Conservation (phyloP, 148 eudicot genomes). For the Nepenthes gracilis region DNA sequence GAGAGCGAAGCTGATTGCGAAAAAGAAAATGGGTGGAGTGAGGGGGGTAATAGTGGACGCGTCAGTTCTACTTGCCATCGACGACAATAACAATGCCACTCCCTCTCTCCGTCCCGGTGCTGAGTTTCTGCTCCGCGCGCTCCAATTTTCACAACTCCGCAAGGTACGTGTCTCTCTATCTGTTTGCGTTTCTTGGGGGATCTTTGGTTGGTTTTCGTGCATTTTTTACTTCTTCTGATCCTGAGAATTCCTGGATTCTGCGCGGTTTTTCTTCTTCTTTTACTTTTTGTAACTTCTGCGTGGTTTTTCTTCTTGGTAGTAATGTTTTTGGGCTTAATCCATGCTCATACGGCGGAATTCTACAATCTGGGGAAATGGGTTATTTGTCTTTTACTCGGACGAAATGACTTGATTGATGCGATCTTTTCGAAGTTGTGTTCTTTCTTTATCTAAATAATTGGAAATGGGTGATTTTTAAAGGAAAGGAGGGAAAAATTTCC, state of each 20-base stretch:
- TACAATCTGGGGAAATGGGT: too few relatives aligned
- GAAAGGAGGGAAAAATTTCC: too few relatives aligned
- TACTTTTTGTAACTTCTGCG: background rate
- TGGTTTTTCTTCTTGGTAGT: background rate
- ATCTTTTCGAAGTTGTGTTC: too few relatives aligned
- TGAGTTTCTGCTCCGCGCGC: slow-evolving; percentile 39
- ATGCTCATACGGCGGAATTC: slow-evolving; percentile 2
- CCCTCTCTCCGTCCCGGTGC: slow-evolving; percentile 31
- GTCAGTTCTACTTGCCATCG: slow-evolving; percentile 23
- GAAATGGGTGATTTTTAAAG: too few relatives aligned
- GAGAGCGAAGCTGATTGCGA: slow-evolving; percentile 1
- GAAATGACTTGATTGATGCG: too few relatives aligned
- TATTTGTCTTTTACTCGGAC: too few relatives aligned
- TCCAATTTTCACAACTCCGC: slow-evolving; percentile 55
- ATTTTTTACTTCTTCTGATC: too few relatives aligned
- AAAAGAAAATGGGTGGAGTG: slow-evolving; percentile 13
- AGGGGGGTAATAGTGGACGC: slow-evolving; percentile 44
- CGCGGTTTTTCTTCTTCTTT: background rate
- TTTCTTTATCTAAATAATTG: too few relatives aligned
- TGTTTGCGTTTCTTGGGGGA: background rate
- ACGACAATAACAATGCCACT: slow-evolving; percentile 7
- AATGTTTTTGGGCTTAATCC: slow-evolving; percentile 3
- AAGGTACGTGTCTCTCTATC: slow-evolving; percentile 20
- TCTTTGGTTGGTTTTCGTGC: too few relatives aligned
- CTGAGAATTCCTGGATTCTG: background rate